These are phyloP conservation scores for Termitomyces sp. DNA, from an alignment of 768 basidiomycete species.

Conservation along the genomic window DNA sequence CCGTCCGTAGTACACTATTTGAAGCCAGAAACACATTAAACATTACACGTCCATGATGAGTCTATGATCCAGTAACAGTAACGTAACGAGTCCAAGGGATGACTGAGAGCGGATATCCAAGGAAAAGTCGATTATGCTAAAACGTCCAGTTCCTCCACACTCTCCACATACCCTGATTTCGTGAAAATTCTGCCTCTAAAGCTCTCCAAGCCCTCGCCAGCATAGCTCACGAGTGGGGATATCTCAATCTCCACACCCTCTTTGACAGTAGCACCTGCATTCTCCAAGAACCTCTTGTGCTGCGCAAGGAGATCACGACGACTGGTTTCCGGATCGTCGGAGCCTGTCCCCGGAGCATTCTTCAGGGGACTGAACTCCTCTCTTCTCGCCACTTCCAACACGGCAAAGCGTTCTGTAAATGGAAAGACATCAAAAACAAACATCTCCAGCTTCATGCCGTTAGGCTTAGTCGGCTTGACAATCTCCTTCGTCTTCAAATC, in stretches of 20 bases:
- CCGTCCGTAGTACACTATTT: background rate
- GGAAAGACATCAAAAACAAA: conserved; percentile 99
- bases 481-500: conserved; percentile 63
- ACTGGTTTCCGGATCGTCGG: conserved; percentile 90
- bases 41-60: conserved; percentile 15
- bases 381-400: conserved; percentile 81
- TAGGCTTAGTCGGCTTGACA: conserved; percentile 85
- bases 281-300: conserved; percentile 80
- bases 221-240: conserved; percentile 84
- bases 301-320: conserved; percentile 86
- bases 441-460: conserved; percentile 98
- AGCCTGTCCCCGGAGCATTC: conserved; percentile 90
- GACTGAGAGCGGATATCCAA: background rate
- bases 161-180: conserved; percentile 67
- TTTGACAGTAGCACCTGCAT: conserved; percentile 68
- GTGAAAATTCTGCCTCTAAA: conserved; percentile 77
- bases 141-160: conserved; percentile 68
- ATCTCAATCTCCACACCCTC: conserved; percentile 87
- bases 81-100: conserved; percentile 10
- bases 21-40: conserved; percentile 11
- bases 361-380: conserved; percentile 98
- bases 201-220: conserved; percentile 84
- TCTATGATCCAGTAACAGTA: conserved; percentile 11
- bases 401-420: conserved; percentile 76
- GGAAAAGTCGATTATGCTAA: conserved; percentile 29